Percentiles rank a stretch among this genome's conserved stretches.
Evolutionary conservation across 1,284 basidiomycete genomes (phyloP).

Genomic region (Sphagnurus paluster): DNA sequence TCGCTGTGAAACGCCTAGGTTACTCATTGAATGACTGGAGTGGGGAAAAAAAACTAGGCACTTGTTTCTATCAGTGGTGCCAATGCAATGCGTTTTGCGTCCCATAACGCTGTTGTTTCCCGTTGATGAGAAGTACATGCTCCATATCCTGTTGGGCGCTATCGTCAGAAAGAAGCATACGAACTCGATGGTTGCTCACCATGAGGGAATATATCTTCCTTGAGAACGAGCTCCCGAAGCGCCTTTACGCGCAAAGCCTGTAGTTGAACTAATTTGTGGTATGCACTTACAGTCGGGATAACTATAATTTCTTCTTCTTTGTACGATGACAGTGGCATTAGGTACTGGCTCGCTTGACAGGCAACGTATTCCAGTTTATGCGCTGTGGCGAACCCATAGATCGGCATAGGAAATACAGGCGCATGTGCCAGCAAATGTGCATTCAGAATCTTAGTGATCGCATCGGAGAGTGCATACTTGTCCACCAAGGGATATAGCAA

Average conservation of each 20-base stretch:
- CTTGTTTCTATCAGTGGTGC: constrained; percentile 50
- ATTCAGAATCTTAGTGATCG: constrained; percentile 40
- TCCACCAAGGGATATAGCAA: constrained; percentile 55
- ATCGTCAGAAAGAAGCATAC: constrained; percentile 23
- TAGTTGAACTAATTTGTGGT: constrained; percentile 57
- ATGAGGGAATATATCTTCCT: constrained; percentile 66
- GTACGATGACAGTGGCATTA: constrained; percentile 58
- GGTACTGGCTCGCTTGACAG: constrained; percentile 53
- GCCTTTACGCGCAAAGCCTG: constrained; percentile 53
- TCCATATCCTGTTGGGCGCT: constrained; percentile 54
- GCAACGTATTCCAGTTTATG: constrained; percentile 46
- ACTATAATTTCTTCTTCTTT: constrained; percentile 46
- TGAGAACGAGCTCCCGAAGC: constrained; percentile 48
- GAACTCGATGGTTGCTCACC: constrained; percentile 33
- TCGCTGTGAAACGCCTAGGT: constrained; percentile 51
- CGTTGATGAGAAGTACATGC: constrained; percentile 49
- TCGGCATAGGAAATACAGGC: constrained; percentile 47
- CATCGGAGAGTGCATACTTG: constrained; percentile 56
- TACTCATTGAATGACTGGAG: too few species aligned
- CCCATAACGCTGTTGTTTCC: constrained; percentile 47
- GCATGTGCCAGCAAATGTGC: constrained; percentile 58
- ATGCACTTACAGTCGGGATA: constrained; percentile 56
- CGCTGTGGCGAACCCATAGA: constrained; percentile 53
- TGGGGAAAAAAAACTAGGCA: constrained; percentile 34
- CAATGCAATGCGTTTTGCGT: constrained; percentile 42